Conservation (phyloP, 805 yeast species). For the Wickerhamomyces chambardii region DNA sequence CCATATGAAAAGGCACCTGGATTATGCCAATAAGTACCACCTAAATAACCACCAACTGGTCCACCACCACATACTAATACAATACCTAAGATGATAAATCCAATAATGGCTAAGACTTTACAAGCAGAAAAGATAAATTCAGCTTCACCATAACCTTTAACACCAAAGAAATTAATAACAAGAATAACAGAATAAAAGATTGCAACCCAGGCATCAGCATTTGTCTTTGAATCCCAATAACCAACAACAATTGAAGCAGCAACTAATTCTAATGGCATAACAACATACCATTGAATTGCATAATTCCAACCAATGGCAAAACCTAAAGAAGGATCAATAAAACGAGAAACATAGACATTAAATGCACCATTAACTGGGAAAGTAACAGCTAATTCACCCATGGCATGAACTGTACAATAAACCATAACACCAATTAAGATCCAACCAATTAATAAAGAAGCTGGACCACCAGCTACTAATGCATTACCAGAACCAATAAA, state of each 20-base stretch:
- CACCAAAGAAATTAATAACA: conserved; percentile 42
- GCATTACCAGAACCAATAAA: conserved; percentile 66
- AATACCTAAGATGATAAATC: conserved; percentile 41
- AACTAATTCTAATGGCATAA: conserved; percentile 40
- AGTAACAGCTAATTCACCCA: conserved; percentile 54
- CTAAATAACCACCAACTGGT: conserved; percentile 30
- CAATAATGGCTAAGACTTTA: conserved; percentile 34
- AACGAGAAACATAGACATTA: conserved; percentile 46
- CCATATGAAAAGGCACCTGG: conserved; percentile 62
- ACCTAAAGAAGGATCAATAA: conserved; percentile 51
- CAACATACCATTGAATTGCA: conserved; percentile 41
- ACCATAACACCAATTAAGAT: conserved; percentile 38
- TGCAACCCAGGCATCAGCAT: conserved; percentile 39
- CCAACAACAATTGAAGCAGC: conserved; percentile 47
- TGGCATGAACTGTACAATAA: conserved; percentile 40
- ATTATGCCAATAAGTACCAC: conserved; percentile 35
- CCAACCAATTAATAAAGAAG: conserved; percentile 48
- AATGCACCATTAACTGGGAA: conserved; percentile 64
- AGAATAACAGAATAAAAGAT: conserved; percentile 37
- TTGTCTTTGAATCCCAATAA: conserved; percentile 36
- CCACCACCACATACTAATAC: conserved; percentile 33
- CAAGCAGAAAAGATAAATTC: conserved; percentile 38
- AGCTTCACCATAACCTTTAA: conserved; percentile 43
- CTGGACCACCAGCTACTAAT: conserved; percentile 60
- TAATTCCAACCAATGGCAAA: conserved; percentile 55